Evolutionary conservation across 2,329 filamentous ascomycete species (phyloP).

Genomic region (Fusarium sp.): DNA sequence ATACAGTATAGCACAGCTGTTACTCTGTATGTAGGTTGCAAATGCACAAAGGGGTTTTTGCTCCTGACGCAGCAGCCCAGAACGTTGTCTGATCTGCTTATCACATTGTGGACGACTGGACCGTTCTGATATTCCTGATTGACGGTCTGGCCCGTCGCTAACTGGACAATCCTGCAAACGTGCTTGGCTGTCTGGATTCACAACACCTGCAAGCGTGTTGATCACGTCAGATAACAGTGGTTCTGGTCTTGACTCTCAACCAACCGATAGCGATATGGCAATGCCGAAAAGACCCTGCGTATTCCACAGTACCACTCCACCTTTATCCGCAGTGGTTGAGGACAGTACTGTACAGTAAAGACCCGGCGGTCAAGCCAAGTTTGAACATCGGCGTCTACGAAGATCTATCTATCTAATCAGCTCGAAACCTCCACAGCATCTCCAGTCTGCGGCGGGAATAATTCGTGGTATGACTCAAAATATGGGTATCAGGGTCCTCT

Average conservation of each 20-base stretch:
- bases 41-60: constrained; percentile 11
- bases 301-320: constrained; percentile 33
- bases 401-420: constrained; percentile 7
- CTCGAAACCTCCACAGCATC: constrained; percentile 10
- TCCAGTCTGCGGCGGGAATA: constrained; percentile 6
- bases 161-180: constrained; percentile 7
- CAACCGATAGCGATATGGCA: constrained; percentile 10
- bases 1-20: not conserved
- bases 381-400: constrained; percentile 15
- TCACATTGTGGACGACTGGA: constrained; percentile 12
- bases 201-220: constrained; percentile 19
- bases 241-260: constrained; percentile 8
- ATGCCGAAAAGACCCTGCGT: constrained; percentile 24
- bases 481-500: constrained; percentile 20
- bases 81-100: constrained; percentile 26
- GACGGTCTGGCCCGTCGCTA: constrained; percentile 23
- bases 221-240: constrained; percentile 29
- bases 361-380: constrained; percentile 30
- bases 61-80: constrained; percentile 21
- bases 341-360: not conserved
- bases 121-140: constrained; percentile 25
- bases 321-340: constrained; percentile 28
- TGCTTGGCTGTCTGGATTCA: constrained; percentile 24
- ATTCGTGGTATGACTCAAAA: constrained; percentile 29
- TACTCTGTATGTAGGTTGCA: not conserved